Evolutionary conservation across 331 rosid genomes (phyloP).

Genomic region (Rhamnella rubrinervis): DNA sequence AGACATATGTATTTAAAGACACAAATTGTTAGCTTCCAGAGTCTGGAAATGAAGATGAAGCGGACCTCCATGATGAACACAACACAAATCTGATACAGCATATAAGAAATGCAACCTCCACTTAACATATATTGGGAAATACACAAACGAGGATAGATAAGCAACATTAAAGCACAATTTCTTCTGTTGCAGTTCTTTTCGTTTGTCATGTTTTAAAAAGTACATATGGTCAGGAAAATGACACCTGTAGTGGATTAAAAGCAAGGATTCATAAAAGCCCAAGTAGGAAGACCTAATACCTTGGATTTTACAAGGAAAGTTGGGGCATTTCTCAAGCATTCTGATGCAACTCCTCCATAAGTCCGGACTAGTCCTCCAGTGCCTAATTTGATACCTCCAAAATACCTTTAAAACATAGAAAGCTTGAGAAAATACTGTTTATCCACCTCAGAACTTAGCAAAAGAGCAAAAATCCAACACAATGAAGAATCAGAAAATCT

Average conservation of each 20-base stretch:
- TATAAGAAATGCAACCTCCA: neutral
- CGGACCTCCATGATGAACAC: no score
- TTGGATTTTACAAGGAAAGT: constrained; percentile 77
- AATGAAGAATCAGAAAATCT: neutral
- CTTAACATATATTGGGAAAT: neutral
- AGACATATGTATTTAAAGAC: neutral
- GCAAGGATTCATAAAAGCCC: constrained; percentile 14
- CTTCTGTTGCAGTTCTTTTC: neutral
- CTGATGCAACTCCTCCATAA: constrained; percentile 91
- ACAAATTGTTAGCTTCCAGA: neutral
- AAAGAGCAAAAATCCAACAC: neutral
- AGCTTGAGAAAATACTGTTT: neutral
- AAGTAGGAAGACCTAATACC: constrained; percentile 41
- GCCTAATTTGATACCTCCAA: constrained; percentile 93
- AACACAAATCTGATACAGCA: no score
- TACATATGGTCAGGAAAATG: neutral
- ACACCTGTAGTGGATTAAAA: neutral
- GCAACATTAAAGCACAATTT: neutral
- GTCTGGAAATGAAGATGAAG: neutral
- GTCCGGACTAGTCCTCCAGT: constrained; percentile 94
- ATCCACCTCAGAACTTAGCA: no score
- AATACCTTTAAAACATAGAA: constrained; percentile 42
- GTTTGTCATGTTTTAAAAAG: neutral
- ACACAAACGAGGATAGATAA: neutral
- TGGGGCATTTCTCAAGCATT: constrained; percentile 82